phyloP scores from a whole-genome alignment of 768 basidiomycete species.

The Mycena belliarum region DNA sequence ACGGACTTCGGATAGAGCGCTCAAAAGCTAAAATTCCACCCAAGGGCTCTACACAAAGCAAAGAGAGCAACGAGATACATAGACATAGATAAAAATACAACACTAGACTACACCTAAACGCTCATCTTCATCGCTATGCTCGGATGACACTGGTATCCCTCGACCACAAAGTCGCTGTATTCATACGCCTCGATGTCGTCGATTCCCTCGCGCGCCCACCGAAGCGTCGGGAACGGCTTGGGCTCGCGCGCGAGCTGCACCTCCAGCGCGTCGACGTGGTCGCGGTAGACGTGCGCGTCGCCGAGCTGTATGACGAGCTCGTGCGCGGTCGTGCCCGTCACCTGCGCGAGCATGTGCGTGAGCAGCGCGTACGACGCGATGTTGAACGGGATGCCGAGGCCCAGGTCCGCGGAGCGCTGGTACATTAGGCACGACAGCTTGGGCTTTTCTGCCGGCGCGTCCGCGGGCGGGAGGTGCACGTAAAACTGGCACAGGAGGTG shows the following conservation, averaged over 20 bases:
- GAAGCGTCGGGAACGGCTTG: slow-evolving; percentile 77
- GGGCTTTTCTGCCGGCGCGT: slow-evolving; percentile 52
- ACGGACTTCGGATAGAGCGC: too few species aligned
- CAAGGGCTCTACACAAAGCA: too few species aligned
- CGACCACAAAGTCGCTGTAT: slow-evolving; percentile 79
- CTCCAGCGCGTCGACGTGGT: slow-evolving; percentile 87
- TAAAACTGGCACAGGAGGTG: slow-evolving; percentile 99
- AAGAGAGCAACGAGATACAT: too few species aligned
- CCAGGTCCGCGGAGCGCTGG: slow-evolving; percentile 96
- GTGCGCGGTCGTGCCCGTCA: slow-evolving; percentile 83
- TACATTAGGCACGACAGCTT: slow-evolving; percentile 94
- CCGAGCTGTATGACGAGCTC: slow-evolving; percentile 96
- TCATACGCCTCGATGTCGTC: slow-evolving; percentile 78
- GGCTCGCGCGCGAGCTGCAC: slow-evolving; percentile 80
- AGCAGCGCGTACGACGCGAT: slow-evolving; percentile 98
- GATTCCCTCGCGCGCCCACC: slow-evolving; percentile 66
- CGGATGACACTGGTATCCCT: slow-evolving; percentile 84
- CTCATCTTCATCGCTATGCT: slow-evolving; percentile 97
- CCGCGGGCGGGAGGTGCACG: slow-evolving; percentile 77
- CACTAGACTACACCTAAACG: slow-evolving; percentile 45
- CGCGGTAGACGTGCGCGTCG: slow-evolving; percentile 94
- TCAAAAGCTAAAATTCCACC: too few species aligned
- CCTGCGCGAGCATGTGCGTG: slow-evolving; percentile 95
- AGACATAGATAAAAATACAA: neutral
- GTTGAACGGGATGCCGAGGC: slow-evolving; percentile 98